Base-by-base conservation (phyloP, 257 asterid genomes). In the Nicotiana noctiflora region DNA sequence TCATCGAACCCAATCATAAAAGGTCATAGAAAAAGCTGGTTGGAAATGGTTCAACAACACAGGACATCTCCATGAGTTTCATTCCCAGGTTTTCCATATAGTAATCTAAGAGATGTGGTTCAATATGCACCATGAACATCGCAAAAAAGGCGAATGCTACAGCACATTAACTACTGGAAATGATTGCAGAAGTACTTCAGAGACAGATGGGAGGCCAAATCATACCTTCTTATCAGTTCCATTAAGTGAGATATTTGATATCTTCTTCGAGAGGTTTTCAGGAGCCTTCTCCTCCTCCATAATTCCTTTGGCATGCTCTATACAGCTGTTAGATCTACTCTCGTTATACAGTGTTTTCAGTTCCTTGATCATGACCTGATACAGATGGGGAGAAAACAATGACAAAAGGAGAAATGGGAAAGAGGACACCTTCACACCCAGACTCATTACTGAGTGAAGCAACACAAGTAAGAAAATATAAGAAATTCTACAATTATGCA, bases 201-300 rank as follows among this genome's bases (percentile, higher is more conserved):
- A 72, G 40, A 72, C 37, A 49, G 46, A 68, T 21, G 78, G 61
- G 51, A 72, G 61, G 60, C 61, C 14, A 14, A 46, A 72, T 6
- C 15, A 6, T 86, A 93, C 97, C 97, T 92, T 91, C 90, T 90
- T 90, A 75, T 90, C 89, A 59, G 89, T 87, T 86, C 92, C 95
- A 77, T 86, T 85, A 67, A 95, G 83, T 77, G 99, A 91, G 75
- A 95, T 89, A 51, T 81, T 86, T 1, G 95, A 89, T 46, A 95
- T 90, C 89, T 88, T 90, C 61, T 89, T 88, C 4, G 98, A 91
- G 62, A 95, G 94, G 88, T 88, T 88, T 80, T 95, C 97, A 0
- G 98, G 96, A 88, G 91, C 97, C 84, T 90, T 89, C 90, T 91
- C 97, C 85, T 90, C 97, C 88, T 95, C 99, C 91, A 92, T 91